Base-by-base conservation (phyloP, 2,329 filamentous ascomycete genomes). In the Monilinia aucupariae region DNA sequence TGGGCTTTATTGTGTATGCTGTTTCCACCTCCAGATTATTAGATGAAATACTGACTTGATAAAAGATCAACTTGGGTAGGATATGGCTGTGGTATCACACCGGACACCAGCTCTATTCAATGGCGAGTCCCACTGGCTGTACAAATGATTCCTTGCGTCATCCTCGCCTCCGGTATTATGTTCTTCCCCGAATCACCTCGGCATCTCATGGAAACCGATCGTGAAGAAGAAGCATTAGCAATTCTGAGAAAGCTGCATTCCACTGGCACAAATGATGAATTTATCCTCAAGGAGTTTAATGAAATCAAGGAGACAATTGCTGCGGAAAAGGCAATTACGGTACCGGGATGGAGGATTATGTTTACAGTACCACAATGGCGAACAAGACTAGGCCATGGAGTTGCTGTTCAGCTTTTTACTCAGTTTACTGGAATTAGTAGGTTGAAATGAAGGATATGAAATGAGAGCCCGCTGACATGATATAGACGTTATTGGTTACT, bases 171-270 rank as follows among this genome's bases (percentile, higher is more conserved):
- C 0, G 79, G 91, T 55, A 92, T 93, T 66, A 76, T 85, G 68
- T 71, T 87, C 39, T 91, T 93, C 41, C 89, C 89, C 0, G 90
- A 93, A 74, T 85, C 80, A 7, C 83, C 83, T 17, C 65, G 87
- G 63, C 93, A 90, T 88, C 82, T 93, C 45, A 89, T 92, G 70
- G 87, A 89, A 68, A 82, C 91, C 68, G 84, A 84, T 64, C 80
- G 79, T n/a, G 73, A 80, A 27, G 86, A 89, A 1, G 75, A 88
- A 62, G 89, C 88, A 2, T 80, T 91, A 10, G 72, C 76, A 54
- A 89, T 86, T 0, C 80, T 93, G 0, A 88, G 87, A 0, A 81
- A 81, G 59, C 81, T 93, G 1, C 90, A 93, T 72, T 78, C 87
- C 2, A 79, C 89, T 64, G 89, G 89, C 74, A 74, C 1, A 75